Conservation (phyloP, 139 green algal species). For the Mesostigma viride region DNA sequence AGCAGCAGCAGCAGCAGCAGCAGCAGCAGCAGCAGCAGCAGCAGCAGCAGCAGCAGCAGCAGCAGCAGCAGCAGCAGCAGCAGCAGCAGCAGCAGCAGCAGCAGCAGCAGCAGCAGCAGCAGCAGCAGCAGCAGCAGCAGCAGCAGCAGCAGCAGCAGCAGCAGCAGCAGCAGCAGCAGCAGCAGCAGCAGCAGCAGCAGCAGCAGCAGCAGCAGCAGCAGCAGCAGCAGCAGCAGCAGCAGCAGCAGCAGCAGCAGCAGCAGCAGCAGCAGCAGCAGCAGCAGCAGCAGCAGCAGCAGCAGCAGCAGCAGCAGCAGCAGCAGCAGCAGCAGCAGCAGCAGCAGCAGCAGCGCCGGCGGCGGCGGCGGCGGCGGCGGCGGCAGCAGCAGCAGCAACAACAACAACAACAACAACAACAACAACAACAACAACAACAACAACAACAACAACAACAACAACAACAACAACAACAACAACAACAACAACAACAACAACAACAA, state of each 20-base stretch:
- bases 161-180: background rate
- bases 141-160: conserved; percentile 1
- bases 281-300: background rate
- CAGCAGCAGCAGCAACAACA: too few species aligned
- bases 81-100: conserved; percentile 1
- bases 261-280: background rate
- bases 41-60: background rate
- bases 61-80: conserved; percentile 1
- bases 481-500: too few species aligned
- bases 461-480: too few species aligned
- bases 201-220: conserved; percentile 1
- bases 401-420: too few species aligned
- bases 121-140: conserved; percentile 1
- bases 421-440: too few species aligned
- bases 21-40: conserved; percentile 1
- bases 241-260: background rate
- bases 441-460: too few species aligned
- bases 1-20: conserved; percentile 1
- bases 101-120: background rate
- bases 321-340: background rate
- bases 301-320: background rate
- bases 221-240: background rate
- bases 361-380: too few species aligned
- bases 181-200: background rate
- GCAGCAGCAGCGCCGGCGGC: too few species aligned